Base-by-base conservation (phyloP, 371 early-diverging fungal genomes). In the Mucor irregularis region DNA sequence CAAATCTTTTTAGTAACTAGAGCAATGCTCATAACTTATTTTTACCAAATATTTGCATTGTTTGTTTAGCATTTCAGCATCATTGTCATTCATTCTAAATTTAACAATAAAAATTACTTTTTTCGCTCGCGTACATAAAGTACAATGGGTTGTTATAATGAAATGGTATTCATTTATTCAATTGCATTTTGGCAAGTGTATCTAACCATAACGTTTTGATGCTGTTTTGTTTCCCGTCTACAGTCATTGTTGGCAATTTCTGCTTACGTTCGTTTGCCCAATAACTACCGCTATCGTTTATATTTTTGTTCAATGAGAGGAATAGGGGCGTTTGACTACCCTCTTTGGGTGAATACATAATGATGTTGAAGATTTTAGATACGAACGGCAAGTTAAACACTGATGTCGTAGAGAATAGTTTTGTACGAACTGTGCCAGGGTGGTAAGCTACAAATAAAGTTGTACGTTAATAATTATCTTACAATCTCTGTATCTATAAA, bases 371-470 rank as follows among this genome's bases (percentile, higher is more conserved):
- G 0, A 74, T 1, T 14, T 28, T 48, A 0, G 59, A 53, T 1
- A 73, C 37, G 7, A 70, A 24, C 1, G 61, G 56, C 4, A 73
- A 24, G 2, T 49, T 63, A 47, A 74, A 74, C 11, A 74, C 31
- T 0, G 65, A 57, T 1, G 78, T 71, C 33, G 70, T 67, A 5
- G 65, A 39, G 45, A 74, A 78, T 38, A 78, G 19, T 9, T 57
- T 52, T 3, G 78, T 78, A 6, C 73, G 62, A 2, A 78, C 78
- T 2, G 71, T 70, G 0, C 78, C 78, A 5, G 78, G 78, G 60
- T 78, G 78, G 43, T 71, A 78, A 0, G 66, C 78, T 77, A 22
- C 8, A 38, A n/a, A 25, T 2, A 25, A 4, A 37, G n/a, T 37
- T 24, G 35, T n/a, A n/a, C 6, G 39, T 51, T 39, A 51, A 8